phyloP scores from a whole-genome alignment of 140 eudicot genomes.

The Flaveria floridana region DNA sequence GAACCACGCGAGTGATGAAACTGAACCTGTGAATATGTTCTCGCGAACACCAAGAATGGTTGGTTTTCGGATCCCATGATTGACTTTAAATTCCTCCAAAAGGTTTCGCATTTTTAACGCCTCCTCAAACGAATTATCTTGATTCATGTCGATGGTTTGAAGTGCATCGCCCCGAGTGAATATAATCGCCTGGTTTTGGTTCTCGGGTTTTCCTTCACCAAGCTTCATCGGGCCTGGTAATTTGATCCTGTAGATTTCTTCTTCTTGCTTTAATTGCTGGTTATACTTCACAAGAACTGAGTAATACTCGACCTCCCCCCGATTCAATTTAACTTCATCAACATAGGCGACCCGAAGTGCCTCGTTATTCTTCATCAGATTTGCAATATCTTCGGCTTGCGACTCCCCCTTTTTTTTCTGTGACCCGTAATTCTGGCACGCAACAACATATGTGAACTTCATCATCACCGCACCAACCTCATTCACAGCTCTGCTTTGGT shows the following conservation, averaged over 20 bases:
- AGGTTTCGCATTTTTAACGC: conserved; percentile 89
- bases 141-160: conserved; percentile 94
- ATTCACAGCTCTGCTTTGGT: conserved; percentile 47
- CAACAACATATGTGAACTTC: conserved; percentile 82
- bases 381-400: conserved; percentile 76
- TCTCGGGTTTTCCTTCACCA: conserved; percentile 97
- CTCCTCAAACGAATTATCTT: conserved; percentile 84
- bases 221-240: conserved; percentile 90
- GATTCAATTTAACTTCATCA: conserved; percentile 63
- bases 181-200: conserved; percentile 90
- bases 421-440: conserved; percentile 87
- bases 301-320: conserved; percentile 64
- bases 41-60: conserved; percentile 92
- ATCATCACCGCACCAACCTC: conserved; percentile 70
- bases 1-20: conserved; percentile 93
- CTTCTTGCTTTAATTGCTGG: conserved; percentile 58
- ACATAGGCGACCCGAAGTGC: conserved; percentile 97
- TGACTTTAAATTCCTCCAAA: conserved; percentile 68
- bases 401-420: conserved; percentile 66
- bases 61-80: conserved; percentile 80
- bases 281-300: conserved; percentile 86
- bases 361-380: conserved; percentile 75
- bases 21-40: conserved; percentile 89
- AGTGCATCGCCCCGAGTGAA: conserved; percentile 92
- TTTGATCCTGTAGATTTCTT: conserved; percentile 72